Conservation (phyloP, 2,329 filamentous ascomycete species). For the Diplodia scrobiculata region DNA sequence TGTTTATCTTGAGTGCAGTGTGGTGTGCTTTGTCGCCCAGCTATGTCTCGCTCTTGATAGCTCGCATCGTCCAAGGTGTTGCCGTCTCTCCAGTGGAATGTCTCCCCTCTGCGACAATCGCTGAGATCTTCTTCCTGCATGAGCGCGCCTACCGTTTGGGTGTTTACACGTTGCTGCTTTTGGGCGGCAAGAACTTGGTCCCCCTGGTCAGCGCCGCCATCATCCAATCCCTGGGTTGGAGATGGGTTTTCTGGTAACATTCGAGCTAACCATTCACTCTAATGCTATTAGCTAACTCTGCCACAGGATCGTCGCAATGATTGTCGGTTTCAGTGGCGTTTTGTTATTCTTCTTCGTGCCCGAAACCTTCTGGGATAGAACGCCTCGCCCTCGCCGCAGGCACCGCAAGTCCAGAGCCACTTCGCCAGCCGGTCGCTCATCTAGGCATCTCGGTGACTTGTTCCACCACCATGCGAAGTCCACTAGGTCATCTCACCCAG, state of each 20-base stretch:
- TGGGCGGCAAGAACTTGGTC: slow-evolving; percentile 89
- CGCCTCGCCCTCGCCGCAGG: slow-evolving; percentile 57
- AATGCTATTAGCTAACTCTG: background rate
- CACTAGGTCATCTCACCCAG: slow-evolving; percentile 1
- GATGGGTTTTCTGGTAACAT: slow-evolving; percentile 81
- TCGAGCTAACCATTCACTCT: background rate
- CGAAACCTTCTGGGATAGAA: slow-evolving; percentile 93
- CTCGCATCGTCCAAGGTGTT: slow-evolving; percentile 83
- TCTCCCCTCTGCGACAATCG: slow-evolving; percentile 88
- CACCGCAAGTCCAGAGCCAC: slow-evolving; percentile 9
- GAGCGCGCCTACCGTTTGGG: slow-evolving; percentile 91
- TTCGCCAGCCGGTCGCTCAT: slow-evolving; percentile 3
- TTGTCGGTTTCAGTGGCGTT: slow-evolving; percentile 69
- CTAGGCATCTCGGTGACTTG: slow-evolving; percentile 29
- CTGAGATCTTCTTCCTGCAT: slow-evolving; percentile 94
- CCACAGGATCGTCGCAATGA: slow-evolving; percentile 73
- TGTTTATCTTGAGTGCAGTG: slow-evolving; percentile 75
- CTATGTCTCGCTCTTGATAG: slow-evolving; percentile 76
- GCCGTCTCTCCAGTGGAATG: slow-evolving; percentile 90
- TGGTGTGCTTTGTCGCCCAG: slow-evolving; percentile 87
- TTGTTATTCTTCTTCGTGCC: slow-evolving; percentile 88
- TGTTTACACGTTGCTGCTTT: slow-evolving; percentile 84
- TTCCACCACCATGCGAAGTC: slow-evolving; percentile 12
- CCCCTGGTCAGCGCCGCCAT: slow-evolving; percentile 84
- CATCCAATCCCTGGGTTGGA: slow-evolving; percentile 76